These are phyloP conservation scores for Fonsecaea multimorphosa DNA, from an alignment of 2,329 filamentous ascomycete species.

Conservation along the genomic window DNA sequence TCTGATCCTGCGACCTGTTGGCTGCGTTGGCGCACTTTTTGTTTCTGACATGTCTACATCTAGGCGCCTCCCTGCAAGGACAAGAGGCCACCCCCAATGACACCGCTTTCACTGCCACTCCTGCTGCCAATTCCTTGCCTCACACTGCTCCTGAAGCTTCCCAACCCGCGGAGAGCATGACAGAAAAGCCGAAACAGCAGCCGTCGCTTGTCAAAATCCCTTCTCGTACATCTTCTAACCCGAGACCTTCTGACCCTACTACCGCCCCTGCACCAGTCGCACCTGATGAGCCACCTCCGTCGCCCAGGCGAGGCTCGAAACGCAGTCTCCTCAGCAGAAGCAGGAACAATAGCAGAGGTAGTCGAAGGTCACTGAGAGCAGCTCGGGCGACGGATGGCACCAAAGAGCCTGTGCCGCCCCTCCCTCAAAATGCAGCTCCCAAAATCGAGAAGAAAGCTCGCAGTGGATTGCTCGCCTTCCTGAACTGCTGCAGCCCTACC, in stretches of 20 bases:
- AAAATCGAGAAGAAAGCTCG: constrained; percentile 36
- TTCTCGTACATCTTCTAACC: constrained; percentile 38
- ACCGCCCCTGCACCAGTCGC: constrained; percentile 21
- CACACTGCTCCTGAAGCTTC: constrained; percentile 22
- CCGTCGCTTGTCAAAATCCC: constrained; percentile 36
- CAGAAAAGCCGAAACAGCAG: constrained; percentile 33
- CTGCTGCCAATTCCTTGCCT: constrained; percentile 15
- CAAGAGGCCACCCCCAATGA: constrained; percentile 22
- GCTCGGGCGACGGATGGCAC: constrained; percentile 30
- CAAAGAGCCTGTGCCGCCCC: constrained; percentile 34
- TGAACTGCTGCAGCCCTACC: constrained; percentile 39
- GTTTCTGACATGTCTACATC: constrained; percentile 29
- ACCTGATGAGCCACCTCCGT: constrained; percentile 30
- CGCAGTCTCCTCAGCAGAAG: constrained; percentile 39
- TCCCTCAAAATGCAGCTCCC: constrained; percentile 28
- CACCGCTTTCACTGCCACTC: constrained; percentile 20
- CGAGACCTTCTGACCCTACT: constrained; percentile 23
- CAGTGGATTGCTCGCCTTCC: constrained; percentile 36
- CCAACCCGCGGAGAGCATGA: constrained; percentile 32
- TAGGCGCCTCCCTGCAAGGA: constrained; percentile 31
- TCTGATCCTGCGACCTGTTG: constrained; percentile 13
- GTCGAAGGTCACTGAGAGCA: constrained; percentile 37
- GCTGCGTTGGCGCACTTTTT: constrained; percentile 24
- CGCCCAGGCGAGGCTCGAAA: constrained; percentile 39
- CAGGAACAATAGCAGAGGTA: constrained; percentile 39